Evolutionary conservation across 768 basidiomycete species (phyloP).

Genomic region (Arthromyces matolae): DNA sequence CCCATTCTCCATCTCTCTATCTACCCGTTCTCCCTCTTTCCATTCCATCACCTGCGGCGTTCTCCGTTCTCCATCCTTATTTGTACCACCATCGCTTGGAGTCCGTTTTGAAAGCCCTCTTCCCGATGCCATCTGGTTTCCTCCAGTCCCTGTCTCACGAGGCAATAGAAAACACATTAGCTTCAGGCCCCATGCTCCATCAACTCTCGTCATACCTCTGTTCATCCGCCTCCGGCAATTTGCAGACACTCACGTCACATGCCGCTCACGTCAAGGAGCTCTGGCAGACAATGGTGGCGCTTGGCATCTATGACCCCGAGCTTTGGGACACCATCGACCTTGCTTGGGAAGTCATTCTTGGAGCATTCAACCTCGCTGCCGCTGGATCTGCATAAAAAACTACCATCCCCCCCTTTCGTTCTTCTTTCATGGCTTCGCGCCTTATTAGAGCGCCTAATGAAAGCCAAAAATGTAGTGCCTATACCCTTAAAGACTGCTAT

Average conservation of each 20-base stretch:
- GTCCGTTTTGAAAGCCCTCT: conserved; percentile 55
- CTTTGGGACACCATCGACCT: conserved; percentile 77
- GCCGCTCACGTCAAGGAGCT: conserved; percentile 73
- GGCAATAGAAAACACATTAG: conserved; percentile 38
- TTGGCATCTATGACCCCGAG: conserved; percentile 68
- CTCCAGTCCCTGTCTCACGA: conserved; percentile 41
- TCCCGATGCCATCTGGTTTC: conserved; percentile 53
- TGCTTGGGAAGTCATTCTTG: conserved; percentile 74
- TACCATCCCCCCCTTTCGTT: neutral
- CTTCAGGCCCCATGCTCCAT: conserved; percentile 50
- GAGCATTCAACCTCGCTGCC: conserved; percentile 48
- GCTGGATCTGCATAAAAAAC: conserved; percentile 26
- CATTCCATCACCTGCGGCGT: conserved; percentile 72
- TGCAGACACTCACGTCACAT: conserved; percentile 45
- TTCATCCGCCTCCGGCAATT: conserved; percentile 40
- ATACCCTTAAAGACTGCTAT: neutral
- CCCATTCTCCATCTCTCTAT: conserved; percentile 28
- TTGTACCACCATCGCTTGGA: conserved; percentile 69
- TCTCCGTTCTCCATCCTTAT: conserved; percentile 59
- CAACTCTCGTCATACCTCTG: conserved; percentile 52
- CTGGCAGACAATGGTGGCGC: conserved; percentile 74
- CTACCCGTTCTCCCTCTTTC: conserved; percentile 69
- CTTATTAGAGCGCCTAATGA: neutral
- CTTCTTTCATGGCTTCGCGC: conserved; percentile 3
- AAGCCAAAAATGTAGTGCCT: neutral